Conservation (phyloP, 2,329 filamentous ascomycete genomes). For the Alternaria consortialis region DNA sequence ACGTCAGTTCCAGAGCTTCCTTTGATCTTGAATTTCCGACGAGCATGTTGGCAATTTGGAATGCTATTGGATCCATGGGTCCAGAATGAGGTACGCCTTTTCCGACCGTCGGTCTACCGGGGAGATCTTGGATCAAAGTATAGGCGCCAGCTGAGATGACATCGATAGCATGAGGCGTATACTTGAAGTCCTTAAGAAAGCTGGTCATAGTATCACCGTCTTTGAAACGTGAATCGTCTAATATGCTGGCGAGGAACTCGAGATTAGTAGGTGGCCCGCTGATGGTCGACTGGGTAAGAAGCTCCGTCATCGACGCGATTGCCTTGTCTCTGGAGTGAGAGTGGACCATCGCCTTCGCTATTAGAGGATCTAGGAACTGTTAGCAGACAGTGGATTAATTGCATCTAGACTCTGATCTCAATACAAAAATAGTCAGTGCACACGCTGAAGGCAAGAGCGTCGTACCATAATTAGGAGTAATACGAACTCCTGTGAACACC, state of each 20-base stretch:
- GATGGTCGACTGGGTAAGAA: slow-evolving; percentile 58
- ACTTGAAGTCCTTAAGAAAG: slow-evolving; percentile 63
- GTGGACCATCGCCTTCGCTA: slow-evolving; percentile 68
- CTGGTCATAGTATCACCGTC: slow-evolving; percentile 65
- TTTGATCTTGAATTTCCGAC: slow-evolving; percentile 63
- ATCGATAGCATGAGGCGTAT: slow-evolving; percentile 62
- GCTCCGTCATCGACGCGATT: slow-evolving; percentile 55
- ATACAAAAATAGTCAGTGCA: not conserved
- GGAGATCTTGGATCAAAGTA: slow-evolving; percentile 67
- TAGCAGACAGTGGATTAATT: not conserved
- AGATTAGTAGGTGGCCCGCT: slow-evolving; percentile 67
- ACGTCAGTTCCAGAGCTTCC: slow-evolving; percentile 68
- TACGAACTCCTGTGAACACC: slow-evolving; percentile 65
- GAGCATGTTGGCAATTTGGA: slow-evolving; percentile 67
- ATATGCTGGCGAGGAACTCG: slow-evolving; percentile 62
- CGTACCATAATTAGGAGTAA: slow-evolving; percentile 65
- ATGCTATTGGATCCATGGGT: slow-evolving; percentile 69
- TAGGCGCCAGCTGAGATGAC: slow-evolving; percentile 65
- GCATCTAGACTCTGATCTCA: not conserved
- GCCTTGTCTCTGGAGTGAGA: slow-evolving; percentile 53
- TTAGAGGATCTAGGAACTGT: slow-evolving; percentile 55
- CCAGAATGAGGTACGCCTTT: slow-evolving; percentile 68
- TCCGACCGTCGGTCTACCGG: slow-evolving; percentile 64
- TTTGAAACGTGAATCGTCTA: slow-evolving; percentile 58
- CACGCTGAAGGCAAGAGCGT: not conserved